phyloP scores from a whole-genome alignment of 495 filamentous ascomycete genomes.

The Penicillium pancosmium region DNA sequence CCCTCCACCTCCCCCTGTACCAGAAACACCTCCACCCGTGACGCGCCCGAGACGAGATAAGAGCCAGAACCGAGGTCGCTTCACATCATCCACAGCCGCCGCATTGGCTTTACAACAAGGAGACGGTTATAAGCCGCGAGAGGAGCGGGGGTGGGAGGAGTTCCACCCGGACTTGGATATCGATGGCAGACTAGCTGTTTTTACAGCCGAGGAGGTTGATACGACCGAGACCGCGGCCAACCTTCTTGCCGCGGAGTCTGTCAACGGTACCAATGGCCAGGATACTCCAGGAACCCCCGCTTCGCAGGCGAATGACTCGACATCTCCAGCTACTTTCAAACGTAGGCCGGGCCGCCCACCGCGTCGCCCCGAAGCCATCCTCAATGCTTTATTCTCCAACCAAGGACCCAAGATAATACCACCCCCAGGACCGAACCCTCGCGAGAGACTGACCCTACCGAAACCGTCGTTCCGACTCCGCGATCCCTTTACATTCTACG shows the following conservation, averaged over 20 bases:
- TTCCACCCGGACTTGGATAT: slow-evolving; percentile 95
- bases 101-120: slow-evolving; percentile 82
- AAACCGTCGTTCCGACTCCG: slow-evolving; percentile 61
- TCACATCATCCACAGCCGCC: slow-evolving; percentile 81
- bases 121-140: slow-evolving; percentile 94
- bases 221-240: slow-evolving; percentile 51
- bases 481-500: slow-evolving; percentile 63
- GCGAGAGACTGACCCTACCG: slow-evolving; percentile 65
- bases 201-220: slow-evolving; percentile 83
- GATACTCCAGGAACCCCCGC: slow-evolving; percentile 23
- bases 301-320: slow-evolving; percentile 22
- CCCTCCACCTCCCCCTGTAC: slow-evolving; percentile 42
- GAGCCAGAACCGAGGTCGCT: slow-evolving; percentile 55
- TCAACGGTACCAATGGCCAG: slow-evolving; percentile 25
- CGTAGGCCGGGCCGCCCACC: slow-evolving; percentile 64
- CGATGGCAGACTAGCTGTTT: slow-evolving; percentile 73
- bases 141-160: slow-evolving; percentile 96
- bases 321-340: slow-evolving; percentile 50
- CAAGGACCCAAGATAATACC: slow-evolving; percentile 61
- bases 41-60: slow-evolving; percentile 54
- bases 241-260: slow-evolving; percentile 24
- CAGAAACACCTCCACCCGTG: slow-evolving; percentile 47
- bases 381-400: slow-evolving; percentile 60
- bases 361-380: slow-evolving; percentile 61
- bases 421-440: slow-evolving; percentile 66